Base-by-base conservation (phyloP, 768 basidiomycete species). In the Chalciporus sphaerocephalus region DNA sequence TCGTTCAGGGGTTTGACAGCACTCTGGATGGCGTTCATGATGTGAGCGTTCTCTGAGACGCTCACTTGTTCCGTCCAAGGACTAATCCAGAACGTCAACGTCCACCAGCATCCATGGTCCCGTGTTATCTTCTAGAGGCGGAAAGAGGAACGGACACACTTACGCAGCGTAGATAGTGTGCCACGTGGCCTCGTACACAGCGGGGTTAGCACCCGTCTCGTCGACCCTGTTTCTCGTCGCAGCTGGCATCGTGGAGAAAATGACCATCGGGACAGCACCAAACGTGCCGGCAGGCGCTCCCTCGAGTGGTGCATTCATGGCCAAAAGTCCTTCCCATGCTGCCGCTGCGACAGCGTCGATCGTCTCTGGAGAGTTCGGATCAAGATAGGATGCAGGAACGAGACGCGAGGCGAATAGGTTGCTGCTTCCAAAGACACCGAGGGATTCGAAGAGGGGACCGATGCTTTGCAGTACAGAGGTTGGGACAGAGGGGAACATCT, bases 351-450 rank as follows among this genome's bases (percentile, higher is more conserved):
- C 39, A 10, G 30, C 30, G 5, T 15, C 15, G 30, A 57, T 48
- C 2, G 55, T 56, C 22, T 41, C 36, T 0, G 55, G 30, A 13
- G 30, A 32, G 30, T 8, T 15, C 2, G 59, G 59, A 16, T 47
- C 40, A 2, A 61, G 35, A 24, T 25, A 44, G 1, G 57, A 42
- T 30, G 44, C 32, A 5, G 57, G 57, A 7, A 60, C 27, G 17
- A 60, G 50, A 8, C 54, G 60, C 2, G 60, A 59, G 0, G 54
- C 28, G 1, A 49, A n/a, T 10, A 59, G 47, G n/a, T 20, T 42
- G 22, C 51, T 47, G 35, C 44, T 42, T n/a, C 54, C 57, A 7
- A 59, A 61, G 16, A 4, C 6, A 15, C 15, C 51, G 23, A 33
- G 0, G 1, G 7, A n/a, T 6, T 61, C 58, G n/a, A 48, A 52